These are phyloP conservation scores for Trametes pubescens DNA, from an alignment of 1,284 basidiomycete species.

Conservation along the genomic window DNA sequence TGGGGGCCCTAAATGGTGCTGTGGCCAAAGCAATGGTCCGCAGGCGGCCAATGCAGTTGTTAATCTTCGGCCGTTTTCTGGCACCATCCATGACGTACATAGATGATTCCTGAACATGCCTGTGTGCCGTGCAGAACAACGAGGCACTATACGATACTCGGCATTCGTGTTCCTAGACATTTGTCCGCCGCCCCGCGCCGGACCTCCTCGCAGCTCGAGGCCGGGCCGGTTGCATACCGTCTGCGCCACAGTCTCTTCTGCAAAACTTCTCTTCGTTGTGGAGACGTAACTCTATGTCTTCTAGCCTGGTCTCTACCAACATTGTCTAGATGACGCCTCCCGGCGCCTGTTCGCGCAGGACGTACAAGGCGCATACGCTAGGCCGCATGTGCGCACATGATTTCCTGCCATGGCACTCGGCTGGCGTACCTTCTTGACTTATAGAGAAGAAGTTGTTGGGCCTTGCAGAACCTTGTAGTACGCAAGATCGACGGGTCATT, in stretches of 20 bases:
- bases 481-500: constrained; percentile 28
- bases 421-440: constrained; percentile 33
- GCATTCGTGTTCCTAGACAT: constrained; percentile 1
- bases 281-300: constrained; percentile 8
- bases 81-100: constrained; percentile 2
- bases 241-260: constrained; percentile 2
- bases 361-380: neutral
- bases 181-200: constrained; percentile 1
- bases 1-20: neutral
- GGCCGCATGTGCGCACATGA: constrained; percentile 7
- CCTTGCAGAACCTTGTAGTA: constrained; percentile 26
- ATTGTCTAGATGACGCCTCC: neutral
- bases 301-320: neutral
- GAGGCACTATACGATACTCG: constrained; percentile 6
- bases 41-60: neutral
- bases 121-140: neutral
- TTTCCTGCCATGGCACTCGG: constrained; percentile 19
- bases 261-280: constrained; percentile 9
- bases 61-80: neutral
- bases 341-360: constrained; percentile 2
- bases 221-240: constrained; percentile 10
- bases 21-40: neutral
- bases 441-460: constrained; percentile 22
- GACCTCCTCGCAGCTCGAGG: neutral
- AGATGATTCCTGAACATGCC: constrained; percentile 4